Conservation (phyloP, 257 asterid species). For the Gentiana macrophylla region DNA sequence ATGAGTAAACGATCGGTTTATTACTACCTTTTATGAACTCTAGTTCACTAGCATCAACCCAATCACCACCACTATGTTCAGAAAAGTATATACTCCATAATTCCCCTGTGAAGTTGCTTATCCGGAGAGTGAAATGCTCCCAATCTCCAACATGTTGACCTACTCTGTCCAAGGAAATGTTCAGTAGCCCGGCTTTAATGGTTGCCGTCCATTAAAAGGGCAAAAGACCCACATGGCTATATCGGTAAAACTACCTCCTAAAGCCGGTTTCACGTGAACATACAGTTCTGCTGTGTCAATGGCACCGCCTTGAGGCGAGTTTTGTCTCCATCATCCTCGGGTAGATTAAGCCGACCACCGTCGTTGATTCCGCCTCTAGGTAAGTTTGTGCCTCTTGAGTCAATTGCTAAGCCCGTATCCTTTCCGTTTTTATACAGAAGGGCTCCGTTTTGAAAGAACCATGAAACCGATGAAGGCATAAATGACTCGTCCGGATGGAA, state of each 20-base stretch:
- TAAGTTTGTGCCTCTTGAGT: constrained; percentile 44
- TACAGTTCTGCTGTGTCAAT: constrained; percentile 60
- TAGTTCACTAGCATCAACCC: constrained; percentile 51
- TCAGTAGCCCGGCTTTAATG: constrained; percentile 40
- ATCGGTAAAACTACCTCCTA: constrained; percentile 71
- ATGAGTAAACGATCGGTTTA: constrained; percentile 58
- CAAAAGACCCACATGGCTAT: constrained; percentile 84
- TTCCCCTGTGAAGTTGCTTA: constrained; percentile 77
- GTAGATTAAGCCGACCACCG: constrained; percentile 63
- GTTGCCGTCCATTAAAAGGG: constrained; percentile 79
- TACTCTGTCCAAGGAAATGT: constrained; percentile 26
- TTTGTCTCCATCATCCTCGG: constrained; percentile 20
- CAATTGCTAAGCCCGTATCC: constrained; percentile 43
- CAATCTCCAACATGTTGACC: constrained; percentile 85
- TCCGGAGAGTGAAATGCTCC: constrained; percentile 89
- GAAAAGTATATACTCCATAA: constrained; percentile 57
- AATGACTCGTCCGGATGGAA: constrained; percentile 76
- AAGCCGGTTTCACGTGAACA: constrained; percentile 73
- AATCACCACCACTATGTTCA: constrained; percentile 85
- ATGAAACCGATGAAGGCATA: constrained; percentile 81
- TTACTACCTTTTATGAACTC: constrained; percentile 72
- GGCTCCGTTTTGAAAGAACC: constrained; percentile 75
- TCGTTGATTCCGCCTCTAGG: constrained; percentile 70
- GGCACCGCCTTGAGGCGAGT: constrained; percentile 39
- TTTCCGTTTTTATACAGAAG: constrained; percentile 50